Conservation (phyloP, 2,329 filamentous ascomycete species). For the Teratosphaeria nubilosa region DNA sequence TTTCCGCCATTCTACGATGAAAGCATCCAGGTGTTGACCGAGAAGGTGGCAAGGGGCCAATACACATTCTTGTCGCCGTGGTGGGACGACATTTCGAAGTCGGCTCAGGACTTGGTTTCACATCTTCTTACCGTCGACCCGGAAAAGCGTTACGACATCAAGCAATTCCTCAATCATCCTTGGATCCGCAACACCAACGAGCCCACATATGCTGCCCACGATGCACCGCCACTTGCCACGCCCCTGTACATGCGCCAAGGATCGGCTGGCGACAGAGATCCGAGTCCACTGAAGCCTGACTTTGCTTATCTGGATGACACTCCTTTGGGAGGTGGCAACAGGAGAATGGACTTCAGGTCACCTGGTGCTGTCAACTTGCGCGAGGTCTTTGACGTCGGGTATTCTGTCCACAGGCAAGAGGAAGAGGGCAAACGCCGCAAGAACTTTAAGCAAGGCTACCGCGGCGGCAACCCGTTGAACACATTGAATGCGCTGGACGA, state of each 20-base stretch:
- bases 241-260: constrained; percentile 51
- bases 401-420: constrained; percentile 91
- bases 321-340: constrained; percentile 38
- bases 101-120: constrained; percentile 85
- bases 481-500: constrained; percentile 56
- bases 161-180: constrained; percentile 84
- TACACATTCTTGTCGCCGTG: constrained; percentile 97
- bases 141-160: constrained; percentile 87
- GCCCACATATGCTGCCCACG: constrained; percentile 54
- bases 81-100: constrained; percentile 98
- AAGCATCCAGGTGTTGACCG: constrained; percentile 90
- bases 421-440: constrained; percentile 90
- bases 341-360: constrained; percentile 83
- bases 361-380: constrained; percentile 90
- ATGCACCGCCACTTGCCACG: constrained; percentile 63
- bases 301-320: constrained; percentile 48
- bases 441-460: constrained; percentile 63
- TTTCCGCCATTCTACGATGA: constrained; percentile 99
- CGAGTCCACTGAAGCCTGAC: constrained; percentile 38
- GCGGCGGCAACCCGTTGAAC: constrained; percentile 54
- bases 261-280: constrained; percentile 15
- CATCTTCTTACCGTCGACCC: constrained; percentile 92
- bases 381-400: constrained; percentile 97
- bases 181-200: constrained; percentile 73
- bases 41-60: constrained; percentile 93